Conservation (phyloP, 495 filamentous ascomycete genomes). For the Xylaria venustula region DNA sequence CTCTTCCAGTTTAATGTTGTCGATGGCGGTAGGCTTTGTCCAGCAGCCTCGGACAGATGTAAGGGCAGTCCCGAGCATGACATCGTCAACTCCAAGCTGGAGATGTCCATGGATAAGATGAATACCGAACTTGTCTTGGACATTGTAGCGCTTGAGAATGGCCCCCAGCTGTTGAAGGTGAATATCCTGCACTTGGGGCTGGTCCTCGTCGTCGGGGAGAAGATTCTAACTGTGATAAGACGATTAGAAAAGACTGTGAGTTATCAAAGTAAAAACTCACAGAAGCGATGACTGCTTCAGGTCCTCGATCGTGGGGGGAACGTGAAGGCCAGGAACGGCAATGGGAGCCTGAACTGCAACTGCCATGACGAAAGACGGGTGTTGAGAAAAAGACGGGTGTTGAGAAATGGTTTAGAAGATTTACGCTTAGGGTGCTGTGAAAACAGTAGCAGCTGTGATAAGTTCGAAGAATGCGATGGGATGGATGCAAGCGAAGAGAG, state of each 20-base stretch:
- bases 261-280: neutral
- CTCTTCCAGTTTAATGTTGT: neutral
- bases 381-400: no score
- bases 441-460: no score
- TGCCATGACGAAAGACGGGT: neutral
- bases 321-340: neutral
- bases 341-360: neutral
- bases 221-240: neutral
- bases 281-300: neutral
- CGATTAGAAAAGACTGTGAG: neutral
- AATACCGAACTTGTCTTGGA: constrained; percentile 4
- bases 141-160: neutral
- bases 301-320: neutral
- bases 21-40: neutral
- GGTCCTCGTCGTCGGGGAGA: neutral
- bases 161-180: neutral
- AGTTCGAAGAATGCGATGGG: no score
- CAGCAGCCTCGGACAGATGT: neutral
- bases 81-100: neutral
- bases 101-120: neutral
- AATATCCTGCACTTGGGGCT: neutral
- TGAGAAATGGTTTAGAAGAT: no score
- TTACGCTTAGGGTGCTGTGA: no score
- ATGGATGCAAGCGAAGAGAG: no score
- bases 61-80: neutral